Base-by-base conservation (phyloP, 192 early-diverging fungal species). In the Tieghemiomyces parasiticus region DNA sequence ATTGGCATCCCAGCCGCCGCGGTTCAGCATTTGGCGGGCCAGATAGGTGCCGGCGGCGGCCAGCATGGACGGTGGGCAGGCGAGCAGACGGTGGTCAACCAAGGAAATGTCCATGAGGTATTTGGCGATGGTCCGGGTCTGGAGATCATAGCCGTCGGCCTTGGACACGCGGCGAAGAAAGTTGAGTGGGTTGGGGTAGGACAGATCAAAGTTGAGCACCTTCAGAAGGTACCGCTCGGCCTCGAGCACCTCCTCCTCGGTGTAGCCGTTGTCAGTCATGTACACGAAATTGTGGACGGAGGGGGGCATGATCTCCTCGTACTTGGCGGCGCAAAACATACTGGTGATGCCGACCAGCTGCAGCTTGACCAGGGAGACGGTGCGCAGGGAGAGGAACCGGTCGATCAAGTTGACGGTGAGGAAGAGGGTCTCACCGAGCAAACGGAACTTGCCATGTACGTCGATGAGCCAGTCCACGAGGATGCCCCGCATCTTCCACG, bases 391-490 rank as follows among this genome's bases (percentile, higher is more conserved):
- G 24, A 99, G 77, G 68, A 97, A 95, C 6, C 96, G 87, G 66
- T 99, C 96, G 42, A 99, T 78, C 35, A 97, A 77, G 70, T 99
- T 99, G 59, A 96, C 82, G 9, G 92, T 74, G 59, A 97, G 66
- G 64, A 85, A 99, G 13, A 99, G 76, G 8, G 96, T 97, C 72
- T 99, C 96, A 26, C 92, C 90, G 19, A 95, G 74, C 58, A 97
- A 75, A 35, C 83, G 82, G 71, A 99, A 90, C 66, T 91, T 85
- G 69, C 80, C 70, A 71, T 97, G 92, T 25, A 92, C 84, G 66
- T 97, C 89, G 47, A 93, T 78, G 0, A 99, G 74, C 96, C 96
- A 99, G 70, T 97, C 91, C 31, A 95, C 75, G n/a, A 99, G 71
- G 30, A 95, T 83, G 52, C 73, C 71, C 60, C 96, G 83, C 93